Evolutionary conservation across 108 stramenopile species (phyloP), one percentile per base, ranked within the genome.

Genomic region (Phaeodactylum tricornutum): DNA sequence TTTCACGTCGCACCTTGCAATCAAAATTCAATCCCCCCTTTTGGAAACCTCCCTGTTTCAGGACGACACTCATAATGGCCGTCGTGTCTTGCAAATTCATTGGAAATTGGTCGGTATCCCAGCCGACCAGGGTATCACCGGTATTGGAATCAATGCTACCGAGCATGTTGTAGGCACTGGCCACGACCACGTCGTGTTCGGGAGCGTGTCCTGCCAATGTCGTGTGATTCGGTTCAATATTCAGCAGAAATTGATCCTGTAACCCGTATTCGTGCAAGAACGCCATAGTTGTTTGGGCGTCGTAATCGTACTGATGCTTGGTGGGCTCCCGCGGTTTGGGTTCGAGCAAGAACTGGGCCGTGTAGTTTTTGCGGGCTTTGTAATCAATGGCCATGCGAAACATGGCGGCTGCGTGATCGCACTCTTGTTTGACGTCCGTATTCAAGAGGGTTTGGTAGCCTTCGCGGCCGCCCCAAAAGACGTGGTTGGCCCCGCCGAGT

Each of bases 281-380:
- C 1, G 74, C 71, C 40, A 81, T 71, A 19, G 69, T 58, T 4
- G 74, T 81, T 43, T 76, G 75, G 24, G 74, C 79, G 46, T 81
- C 79, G 49, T 81, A 81, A 61, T 81, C 79, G 53, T 81, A 81
- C 49, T 81, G 79, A 57, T 81, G 79, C 47, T 75, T 75, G 38
- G 62, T 66, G 5, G 79, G 79, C 45, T 81, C 79, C 15, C 72
- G 53, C 3, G 79, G 79, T 56, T 81, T 81, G 36, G 79, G 79
- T 55, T 81, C 79, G 11, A 81, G 46, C 25, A 81, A 62, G 29
- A 81, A 69, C 44, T 81, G 74, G 12, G 58, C 58, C 9, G 50
- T 55, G 17, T 56, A 63, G 0, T 69, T 69, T 36, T 66, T 70
- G 20, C 63, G 50, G 34, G 57, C 26, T 47, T 67, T 73, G 61